These are phyloP conservation scores for Boletales sp. DNA, from an alignment of 768 basidiomycete species.

Conservation along the genomic window DNA sequence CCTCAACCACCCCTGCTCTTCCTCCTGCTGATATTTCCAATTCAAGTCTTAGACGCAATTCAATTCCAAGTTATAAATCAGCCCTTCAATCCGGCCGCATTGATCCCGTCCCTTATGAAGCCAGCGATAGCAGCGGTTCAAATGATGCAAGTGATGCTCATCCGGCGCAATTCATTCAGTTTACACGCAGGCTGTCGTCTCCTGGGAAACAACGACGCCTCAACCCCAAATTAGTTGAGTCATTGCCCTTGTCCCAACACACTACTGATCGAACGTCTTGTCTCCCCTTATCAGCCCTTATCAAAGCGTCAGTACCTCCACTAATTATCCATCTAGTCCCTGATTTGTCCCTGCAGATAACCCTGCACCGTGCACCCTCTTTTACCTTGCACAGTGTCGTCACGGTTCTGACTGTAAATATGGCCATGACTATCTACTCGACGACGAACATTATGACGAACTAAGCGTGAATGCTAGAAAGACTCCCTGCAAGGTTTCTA, in stretches of 20 bases:
- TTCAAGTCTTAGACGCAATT: slow-evolving; percentile 16
- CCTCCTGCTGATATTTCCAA: slow-evolving; percentile 13
- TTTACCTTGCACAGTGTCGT: slow-evolving; percentile 61
- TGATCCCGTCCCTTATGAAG: slow-evolving; percentile 39
- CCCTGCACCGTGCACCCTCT: slow-evolving; percentile 65
- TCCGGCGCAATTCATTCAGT: slow-evolving; percentile 23
- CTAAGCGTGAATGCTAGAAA: slow-evolving; percentile 57
- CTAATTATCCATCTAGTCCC: not conserved
- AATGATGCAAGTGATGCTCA: slow-evolving; percentile 42
- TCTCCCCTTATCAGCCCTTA: slow-evolving; percentile 40
- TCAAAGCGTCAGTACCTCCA: slow-evolving; percentile 52
- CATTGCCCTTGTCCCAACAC: slow-evolving; percentile 7
- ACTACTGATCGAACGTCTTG: not conserved
- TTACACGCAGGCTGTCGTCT: slow-evolving; percentile 28
- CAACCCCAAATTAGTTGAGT: slow-evolving; percentile 53
- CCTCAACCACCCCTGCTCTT: slow-evolving; percentile 5
- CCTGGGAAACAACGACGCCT: slow-evolving; percentile 38
- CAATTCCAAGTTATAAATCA: slow-evolving; percentile 42
- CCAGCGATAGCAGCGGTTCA: slow-evolving; percentile 40
- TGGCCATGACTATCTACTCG: slow-evolving; percentile 57
- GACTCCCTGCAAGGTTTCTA: slow-evolving; percentile 56
- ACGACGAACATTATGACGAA: slow-evolving; percentile 49
- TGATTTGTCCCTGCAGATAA: slow-evolving; percentile 34
- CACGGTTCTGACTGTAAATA: slow-evolving; percentile 57
- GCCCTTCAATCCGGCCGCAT: slow-evolving; percentile 25